Evolutionary conservation across 140 eudicot genomes (phyloP), one percentile per base, ranked within the genome.

Genomic region (Erigeron philadelphicus): DNA sequence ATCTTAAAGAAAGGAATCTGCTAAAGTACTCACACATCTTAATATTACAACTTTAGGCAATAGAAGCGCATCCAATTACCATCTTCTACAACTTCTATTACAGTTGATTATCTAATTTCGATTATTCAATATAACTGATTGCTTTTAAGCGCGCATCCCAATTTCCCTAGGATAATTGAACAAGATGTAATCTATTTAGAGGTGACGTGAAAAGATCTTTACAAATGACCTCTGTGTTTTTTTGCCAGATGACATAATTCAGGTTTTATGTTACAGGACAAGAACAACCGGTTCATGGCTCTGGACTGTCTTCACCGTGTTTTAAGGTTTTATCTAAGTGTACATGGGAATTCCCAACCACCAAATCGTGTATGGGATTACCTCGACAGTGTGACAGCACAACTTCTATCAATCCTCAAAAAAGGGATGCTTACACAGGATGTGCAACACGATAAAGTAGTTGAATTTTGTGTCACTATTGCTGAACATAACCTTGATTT

Each of bases 341-440:
- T 93, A 72, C 88, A 93, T 64, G 98, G 96, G 60, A 84, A 81
- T 75, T 64, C 85, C 35, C 98, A 93, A 61, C 93, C 95, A 44
- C 86, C 95, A 78, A 83, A 89, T 81, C 98, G 96, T 38, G 98
- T 93, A 58, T 93, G 98, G 96, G 98, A 93, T 75, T 86, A 89
- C 86, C 83, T 93, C 6, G 98, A 93, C 79, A 93, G 98, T 57
- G 98, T 93, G 78, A 93, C 98, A 16, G 90, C 96, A 16, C 98
- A 93, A 64, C 95, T 93, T 67, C 78, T 93, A 43, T 79, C 86
- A 7, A 87, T 86, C 74, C 75, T 93, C 19, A 89, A 86, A 76
- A 93, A 89, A 81, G 96, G 98, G 55, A 84, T 93, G 95, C 95
- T 93, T 66, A 93, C 98, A 52, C 98, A 93, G 68, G 98, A 93